Evolutionary conservation across 306 rosid genomes (phyloP), one percentile per base, ranked within the genome.

Genomic region (Cucurbita pepo): DNA sequence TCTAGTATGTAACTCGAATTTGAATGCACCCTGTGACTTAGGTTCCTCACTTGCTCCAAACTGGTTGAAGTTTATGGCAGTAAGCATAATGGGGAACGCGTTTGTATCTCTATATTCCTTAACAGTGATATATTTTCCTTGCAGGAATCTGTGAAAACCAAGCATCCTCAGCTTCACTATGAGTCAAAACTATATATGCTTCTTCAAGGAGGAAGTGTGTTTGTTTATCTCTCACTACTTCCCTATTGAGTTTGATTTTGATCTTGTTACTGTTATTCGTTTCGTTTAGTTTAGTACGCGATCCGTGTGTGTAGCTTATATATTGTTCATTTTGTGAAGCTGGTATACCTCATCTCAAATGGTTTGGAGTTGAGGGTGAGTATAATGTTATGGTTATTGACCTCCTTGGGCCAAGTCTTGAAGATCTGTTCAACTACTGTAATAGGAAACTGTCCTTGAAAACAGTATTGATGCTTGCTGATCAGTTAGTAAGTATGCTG

Each of bases 161-260:
- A 90, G 81, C 98, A 94, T 77, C 98, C 98, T 40, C 98, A 94
- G 80, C 95, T 94, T 82, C 98, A 94, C 75, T 94, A 94, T 77
- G 98, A 94, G 86, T 90, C 98, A 64, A 94, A 91, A 79, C 80
- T 94, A 82, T 94, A 94, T 81, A 81, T 87, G 92, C 96, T 94
- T 84, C 98, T 94, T 66, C 97, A 94, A 83, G 98, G 98, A 81
- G 98, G 98, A 81, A 90, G 98, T 94, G 79, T 53, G 98, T 86
- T 81, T 73, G 98, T 86, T 81, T 73, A 65, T 62, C 45, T 56
- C 13, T 57, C 25, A 40, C 45, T 56, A 15, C 53, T 59, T 75
- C 75, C 72, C 62, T 70, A 71, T 56, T 61, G 50, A 43, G 70
- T 72, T 19, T 25, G 8, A 18, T 57, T 7, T 63, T 15, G 43